Evolutionary conservation across 495 filamentous ascomycete species (phyloP).

Genomic region (Daldinia childiae): DNA sequence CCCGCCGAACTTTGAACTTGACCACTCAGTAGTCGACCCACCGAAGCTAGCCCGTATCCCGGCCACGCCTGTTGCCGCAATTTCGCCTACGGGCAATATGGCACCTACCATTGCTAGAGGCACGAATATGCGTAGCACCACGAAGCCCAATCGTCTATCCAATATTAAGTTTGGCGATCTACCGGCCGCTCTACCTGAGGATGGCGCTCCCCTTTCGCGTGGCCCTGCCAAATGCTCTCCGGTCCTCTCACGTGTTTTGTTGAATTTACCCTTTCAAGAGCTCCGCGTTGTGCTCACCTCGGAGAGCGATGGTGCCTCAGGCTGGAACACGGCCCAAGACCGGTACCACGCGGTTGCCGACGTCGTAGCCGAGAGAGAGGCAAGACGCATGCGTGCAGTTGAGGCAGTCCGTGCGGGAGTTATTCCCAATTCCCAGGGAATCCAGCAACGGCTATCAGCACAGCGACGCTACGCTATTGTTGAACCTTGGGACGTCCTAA

Average conservation of each 20-base stretch:
- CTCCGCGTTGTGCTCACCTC: constrained; percentile 67
- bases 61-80: constrained; percentile 21
- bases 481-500: constrained; percentile 50
- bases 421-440: constrained; percentile 38
- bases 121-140: constrained; percentile 39
- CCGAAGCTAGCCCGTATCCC: constrained; percentile 52
- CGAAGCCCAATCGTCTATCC: constrained; percentile 57
- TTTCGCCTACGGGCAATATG: constrained; percentile 7
- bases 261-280: constrained; percentile 70
- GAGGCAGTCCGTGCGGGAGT: constrained; percentile 45
- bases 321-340: constrained; percentile 54
- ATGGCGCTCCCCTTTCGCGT: constrained; percentile 46
- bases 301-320: constrained; percentile 53
- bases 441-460: constrained; percentile 42
- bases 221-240: constrained; percentile 43
- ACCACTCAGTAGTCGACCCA: constrained; percentile 51
- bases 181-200: constrained; percentile 54
- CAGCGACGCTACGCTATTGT: constrained; percentile 41
- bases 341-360: constrained; percentile 57
- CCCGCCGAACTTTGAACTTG: constrained; percentile 60
- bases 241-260: constrained; percentile 67
- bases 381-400: constrained; percentile 51
- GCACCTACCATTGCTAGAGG: constrained; percentile 50
- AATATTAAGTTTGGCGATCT: constrained; percentile 74
- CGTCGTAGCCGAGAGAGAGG: constrained; percentile 70